These are phyloP conservation scores for Cardamine occulta DNA, from an alignment of 345 rosid species.

Conservation along the genomic window DNA sequence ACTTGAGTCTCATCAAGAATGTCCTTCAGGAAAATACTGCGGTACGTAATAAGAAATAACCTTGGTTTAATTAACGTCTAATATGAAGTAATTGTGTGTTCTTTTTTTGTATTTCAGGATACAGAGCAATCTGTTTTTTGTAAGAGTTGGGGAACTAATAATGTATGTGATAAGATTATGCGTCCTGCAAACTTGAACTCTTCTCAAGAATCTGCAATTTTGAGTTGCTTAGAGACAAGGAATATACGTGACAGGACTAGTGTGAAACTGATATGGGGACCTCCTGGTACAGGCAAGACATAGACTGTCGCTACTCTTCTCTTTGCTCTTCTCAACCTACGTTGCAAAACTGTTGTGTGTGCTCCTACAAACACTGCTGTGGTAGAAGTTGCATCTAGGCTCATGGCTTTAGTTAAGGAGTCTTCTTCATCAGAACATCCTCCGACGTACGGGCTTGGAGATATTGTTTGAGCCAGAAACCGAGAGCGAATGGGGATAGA, in stretches of 20 bases:
- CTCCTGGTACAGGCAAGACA: conserved; percentile 63
- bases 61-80: background rate
- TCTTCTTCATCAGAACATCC: conserved; percentile 19
- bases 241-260: background rate
- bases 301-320: conserved; percentile 46
- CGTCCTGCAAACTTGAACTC: conserved; percentile 46
- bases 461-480: conserved; percentile 48
- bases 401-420: conserved; percentile 23
- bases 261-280: conserved; percentile 56
- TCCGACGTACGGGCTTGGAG: conserved; percentile 42
- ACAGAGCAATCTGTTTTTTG: conserved; percentile 28
- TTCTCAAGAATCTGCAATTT: conserved; percentile 47
- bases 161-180: background rate
- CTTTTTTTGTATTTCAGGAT: conserved; percentile 18
- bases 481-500: conserved; percentile 36
- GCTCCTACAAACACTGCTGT: conserved; percentile 56
- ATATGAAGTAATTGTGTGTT: background rate
- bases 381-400: conserved; percentile 41
- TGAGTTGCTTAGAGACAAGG: conserved; percentile 18
- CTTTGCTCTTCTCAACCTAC: conserved; percentile 38
- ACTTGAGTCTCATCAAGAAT: conserved; percentile 41
- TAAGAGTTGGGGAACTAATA: background rate
- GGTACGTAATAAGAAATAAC: conserved; percentile 17
- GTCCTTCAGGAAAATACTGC: conserved; percentile 31
- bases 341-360: conserved; percentile 50